Base-by-base conservation (phyloP, 192 early-diverging fungal genomes). In the Chytriomyces confervae region DNA sequence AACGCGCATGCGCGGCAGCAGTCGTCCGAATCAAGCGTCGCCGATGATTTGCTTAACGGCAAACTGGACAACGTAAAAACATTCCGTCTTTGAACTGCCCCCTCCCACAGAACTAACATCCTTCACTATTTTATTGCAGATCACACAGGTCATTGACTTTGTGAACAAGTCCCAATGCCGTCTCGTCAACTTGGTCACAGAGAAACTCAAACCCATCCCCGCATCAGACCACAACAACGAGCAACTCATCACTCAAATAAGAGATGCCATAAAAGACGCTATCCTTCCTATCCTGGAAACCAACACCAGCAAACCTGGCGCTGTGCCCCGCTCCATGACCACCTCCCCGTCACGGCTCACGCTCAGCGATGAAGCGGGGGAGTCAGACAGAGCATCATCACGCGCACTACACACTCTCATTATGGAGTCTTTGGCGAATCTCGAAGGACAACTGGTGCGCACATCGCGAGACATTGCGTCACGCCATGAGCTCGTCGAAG, bases 81-180 rank as follows among this genome's bases (percentile, higher is more conserved):
- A 20, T 64, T 66, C 44, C 43, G 3, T 57, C 20, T 57, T 1
- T 57, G 16, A n/a, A 57, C 36, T 36, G 2, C 36, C 36, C 36
- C 36, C 2, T 36, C 36, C 36, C 16, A 57, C 10, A 1, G 51
- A 0, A 57, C n/a, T n/a, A 57, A 57, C 51, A 10, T 57, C 1
- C n/a, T 16, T 16, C 10, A 57, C 10, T 57, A 57, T 10, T 57
- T 1, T 16, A 57, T 62, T 24, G 23, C 46, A 78, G 77, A 70
- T 78, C 46, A 43, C 50, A 6, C 61, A 79, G 27, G 68, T 79
- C 16, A 79, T 79, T 23, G 69, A 79, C 49, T 79, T 72, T 64
- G 69, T 79, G 0, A 70, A 79, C 62, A 62, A 79, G 48, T 79
- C 77, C 5, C 77, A 79, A 72, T 71, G 68, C 62, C 77, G 77